Percentiles rank a stretch among this genome's conserved stretches.
phyloP scores from a whole-genome alignment of 2,329 filamentous ascomycete species.

The Massarina eburnea region DNA sequence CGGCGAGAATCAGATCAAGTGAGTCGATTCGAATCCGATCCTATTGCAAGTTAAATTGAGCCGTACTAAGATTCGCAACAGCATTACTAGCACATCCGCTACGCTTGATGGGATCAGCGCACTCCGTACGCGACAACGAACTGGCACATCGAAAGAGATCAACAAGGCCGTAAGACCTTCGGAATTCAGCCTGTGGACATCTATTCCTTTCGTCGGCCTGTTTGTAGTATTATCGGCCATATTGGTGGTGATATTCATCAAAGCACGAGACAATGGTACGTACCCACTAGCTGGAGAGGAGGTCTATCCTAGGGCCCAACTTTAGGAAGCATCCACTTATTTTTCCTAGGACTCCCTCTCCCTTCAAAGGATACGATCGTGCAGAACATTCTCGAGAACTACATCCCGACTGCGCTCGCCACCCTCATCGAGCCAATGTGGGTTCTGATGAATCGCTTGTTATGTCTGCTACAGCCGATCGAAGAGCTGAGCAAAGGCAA shows the following conservation, averaged over 20 bases:
- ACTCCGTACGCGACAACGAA: background rate
- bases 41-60: background rate
- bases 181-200: constrained; percentile 22
- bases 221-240: constrained; percentile 14
- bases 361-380: constrained; percentile 42
- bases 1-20: constrained; percentile 8
- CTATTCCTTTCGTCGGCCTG: constrained; percentile 16
- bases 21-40: constrained; percentile 1
- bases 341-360: constrained; percentile 36
- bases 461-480: constrained; percentile 59
- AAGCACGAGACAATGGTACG: constrained; percentile 17
- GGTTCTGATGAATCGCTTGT: constrained; percentile 55
- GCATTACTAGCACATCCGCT: background rate
- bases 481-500: constrained; percentile 51
- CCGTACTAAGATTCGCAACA: background rate
- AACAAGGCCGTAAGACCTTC: constrained; percentile 23
- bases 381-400: constrained; percentile 49
- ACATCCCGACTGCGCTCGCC: constrained; percentile 57
- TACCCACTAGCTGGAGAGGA: background rate
- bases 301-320: background rate
- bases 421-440: constrained; percentile 61
- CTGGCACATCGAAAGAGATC: constrained; percentile 5
- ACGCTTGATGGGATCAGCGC: background rate
- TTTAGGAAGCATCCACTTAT: background rate
- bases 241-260: constrained; percentile 20